Base-by-base conservation (phyloP, 2,329 filamentous ascomycete genomes). In the Ophiostoma australiae region DNA sequence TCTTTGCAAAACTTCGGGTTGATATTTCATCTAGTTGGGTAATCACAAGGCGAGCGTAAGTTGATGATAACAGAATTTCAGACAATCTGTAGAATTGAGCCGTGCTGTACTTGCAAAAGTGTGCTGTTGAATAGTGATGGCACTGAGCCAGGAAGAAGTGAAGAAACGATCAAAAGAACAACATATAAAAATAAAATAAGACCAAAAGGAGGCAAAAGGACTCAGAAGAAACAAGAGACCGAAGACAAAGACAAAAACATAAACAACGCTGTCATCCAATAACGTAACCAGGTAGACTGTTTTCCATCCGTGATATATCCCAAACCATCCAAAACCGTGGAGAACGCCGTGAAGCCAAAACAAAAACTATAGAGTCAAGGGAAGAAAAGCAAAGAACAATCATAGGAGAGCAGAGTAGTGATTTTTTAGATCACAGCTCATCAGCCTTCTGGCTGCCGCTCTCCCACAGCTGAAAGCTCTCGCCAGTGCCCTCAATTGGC, bases 391-490 rank as follows among this genome's bases (percentile, higher is more conserved):
- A 39, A 35, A 23, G 10, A 66, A 8, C 63, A 5, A 37, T 17
- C 61, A 39, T 39, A 11, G 41, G 11, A n/a, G 20, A 66, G 35
- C 15, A 66, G 55, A 27, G 31, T 13, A 6, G 39, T 65, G 13
- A 41, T 13, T 11, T 41, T 41, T 41, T 4, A 15, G 2, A 67
- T 33, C 7, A 70, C 67, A 52, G 33, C 1, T 78, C 76, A 71
- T 87, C 89, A 67, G 87, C 89, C 74, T 87, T 86, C 35, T 85
- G 84, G 78, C 88, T 91, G 35, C 83, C 85, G 76, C 89, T 91
- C 79, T 91, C 90, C 89, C 89, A 91, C 20, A 92, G 83, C 75
- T 90, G 88, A 75, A 91, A 87, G 77, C 80, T 84, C 75, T 88
- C 86, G 58, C 84, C 86, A 0, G 86, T 85, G 67, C 85, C 87